Base-by-base conservation (phyloP, 164 flowering plant genomes). In the Chimonanthus salicifolius region DNA sequence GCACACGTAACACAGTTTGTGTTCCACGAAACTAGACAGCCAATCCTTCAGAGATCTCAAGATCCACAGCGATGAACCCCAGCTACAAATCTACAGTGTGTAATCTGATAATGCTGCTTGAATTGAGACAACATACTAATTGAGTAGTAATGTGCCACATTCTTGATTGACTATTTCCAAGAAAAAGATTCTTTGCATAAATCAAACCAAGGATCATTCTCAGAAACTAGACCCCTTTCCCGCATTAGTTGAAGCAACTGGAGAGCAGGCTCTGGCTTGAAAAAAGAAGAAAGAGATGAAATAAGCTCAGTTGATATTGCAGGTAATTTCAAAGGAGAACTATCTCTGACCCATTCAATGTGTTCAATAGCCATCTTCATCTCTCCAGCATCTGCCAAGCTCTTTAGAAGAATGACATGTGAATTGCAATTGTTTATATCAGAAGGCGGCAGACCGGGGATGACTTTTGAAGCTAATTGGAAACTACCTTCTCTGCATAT, bases 401-500 rank as follows among this genome's bases (percentile, higher is more conserved):
- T 84, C 80, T 85, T 88, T 64, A 94, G 83, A 74, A 94, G 78
- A 68, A 80, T 77, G 10, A 83, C 83, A 78, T 94, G 90, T 54
- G 88, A 76, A 45, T 79, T 80, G 58, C 76, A 47, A 65, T 72
- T 74, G 69, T 72, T 80, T 58, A 79, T 2, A 58, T 82, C 82
- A 65, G 47, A 66, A 58, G 69, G 64, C 6, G 74, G 33, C 44
- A 82, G 77, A 66, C 77, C 77, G 69, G 74, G 71, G 16, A 92
- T 84, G 49, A 91, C 81, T 78, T 83, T 76, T 21, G 83, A 84
- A 76, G 93, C 96, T 46, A 79, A 77, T 45, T 58, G 48, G 73
- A 83, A 81, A 71, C 78, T 74, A 76, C 97, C 97, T 94, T n/a
- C n/a, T n/a, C n/a, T n/a, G n/a, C n/a, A n/a, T n/a, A n/a, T n/a